These are phyloP conservation scores for Taphrina wiesneri DNA, from an alignment of 1,139 yeast genomes.

Conservation along the genomic window DNA sequence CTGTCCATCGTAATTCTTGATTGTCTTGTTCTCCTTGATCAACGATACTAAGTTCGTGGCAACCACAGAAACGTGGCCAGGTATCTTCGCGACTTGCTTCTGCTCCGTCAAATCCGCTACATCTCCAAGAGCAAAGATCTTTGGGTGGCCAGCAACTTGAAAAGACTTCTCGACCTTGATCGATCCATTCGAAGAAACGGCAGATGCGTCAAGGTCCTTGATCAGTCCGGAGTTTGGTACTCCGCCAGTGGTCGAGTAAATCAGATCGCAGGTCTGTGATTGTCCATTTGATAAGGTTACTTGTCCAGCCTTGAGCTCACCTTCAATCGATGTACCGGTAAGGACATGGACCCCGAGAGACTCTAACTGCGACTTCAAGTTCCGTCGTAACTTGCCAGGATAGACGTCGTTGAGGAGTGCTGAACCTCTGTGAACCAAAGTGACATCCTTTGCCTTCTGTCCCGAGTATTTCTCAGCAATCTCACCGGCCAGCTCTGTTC, in stretches of 20 bases:
- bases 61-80: constrained; percentile 16
- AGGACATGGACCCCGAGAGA: constrained; percentile 9
- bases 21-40: neutral
- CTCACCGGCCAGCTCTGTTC: constrained; percentile 33
- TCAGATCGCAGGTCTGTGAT: neutral
- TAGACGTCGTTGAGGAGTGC: constrained; percentile 15
- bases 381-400: constrained; percentile 22
- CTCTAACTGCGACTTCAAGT: constrained; percentile 17
- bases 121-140: constrained; percentile 24
- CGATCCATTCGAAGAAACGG: constrained; percentile 9
- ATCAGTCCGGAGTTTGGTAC: constrained; percentile 20
- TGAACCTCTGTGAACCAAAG: constrained; percentile 17
- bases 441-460: neutral
- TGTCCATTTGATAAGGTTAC: constrained; percentile 4
- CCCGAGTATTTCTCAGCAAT: constrained; percentile 7
- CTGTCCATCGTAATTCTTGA: constrained; percentile 13
- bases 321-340: constrained; percentile 3
- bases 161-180: constrained; percentile 13
- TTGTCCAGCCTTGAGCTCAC: constrained; percentile 7
- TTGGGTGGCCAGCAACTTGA: constrained; percentile 14
- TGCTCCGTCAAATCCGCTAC: constrained; percentile 15
- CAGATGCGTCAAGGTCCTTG: constrained; percentile 3
- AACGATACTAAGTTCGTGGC: constrained; percentile 18
- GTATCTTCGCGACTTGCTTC: constrained; percentile 27
- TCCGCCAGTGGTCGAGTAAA: constrained; percentile 18